Evolutionary conservation across 78 protist genomes (phyloP).

Genomic region (Pelomyxa schiedti): DNA sequence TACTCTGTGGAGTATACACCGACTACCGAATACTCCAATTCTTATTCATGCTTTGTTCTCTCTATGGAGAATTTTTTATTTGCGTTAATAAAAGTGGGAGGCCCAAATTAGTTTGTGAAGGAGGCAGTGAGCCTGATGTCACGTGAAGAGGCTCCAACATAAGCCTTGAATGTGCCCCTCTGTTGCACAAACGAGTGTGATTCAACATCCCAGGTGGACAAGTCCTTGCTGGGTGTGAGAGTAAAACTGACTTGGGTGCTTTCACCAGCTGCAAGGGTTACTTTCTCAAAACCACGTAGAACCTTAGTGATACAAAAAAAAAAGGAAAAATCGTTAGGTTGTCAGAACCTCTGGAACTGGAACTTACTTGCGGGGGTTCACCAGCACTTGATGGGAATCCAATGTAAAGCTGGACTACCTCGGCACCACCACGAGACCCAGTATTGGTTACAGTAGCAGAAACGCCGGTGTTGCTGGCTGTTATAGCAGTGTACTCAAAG

Average conservation of each 20-base stretch:
- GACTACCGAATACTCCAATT: too few relatives aligned
- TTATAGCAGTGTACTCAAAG: conserved; percentile 6
- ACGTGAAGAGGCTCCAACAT: conserved; percentile 6
- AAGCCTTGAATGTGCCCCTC: conserved; percentile 3
- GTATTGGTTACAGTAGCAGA: conserved; percentile 8
- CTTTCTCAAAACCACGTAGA: conserved; percentile 33
- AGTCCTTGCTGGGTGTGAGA: neutral
- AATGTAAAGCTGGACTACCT: conserved; percentile 32
- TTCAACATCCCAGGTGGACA: neutral
- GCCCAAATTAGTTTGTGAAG: neutral
- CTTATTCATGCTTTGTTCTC: too few relatives aligned
- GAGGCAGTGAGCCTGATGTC: neutral
- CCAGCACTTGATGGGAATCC: conserved; percentile 26
- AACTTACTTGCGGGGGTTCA: too few relatives aligned
- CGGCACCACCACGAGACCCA: conserved; percentile 3
- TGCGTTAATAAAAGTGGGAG: too few relatives aligned
- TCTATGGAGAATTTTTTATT: too few relatives aligned
- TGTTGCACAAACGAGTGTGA: neutral
- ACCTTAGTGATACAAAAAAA: too few relatives aligned
- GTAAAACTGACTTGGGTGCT: neutral
- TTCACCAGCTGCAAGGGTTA: neutral
- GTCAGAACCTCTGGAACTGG: too few relatives aligned
- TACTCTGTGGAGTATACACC: too few relatives aligned
- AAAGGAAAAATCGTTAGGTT: too few relatives aligned
- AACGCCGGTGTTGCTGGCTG: neutral